These are phyloP conservation scores for Aspergillus arachidicola DNA, from an alignment of 2,329 filamentous ascomycete species.

Conservation along the genomic window DNA sequence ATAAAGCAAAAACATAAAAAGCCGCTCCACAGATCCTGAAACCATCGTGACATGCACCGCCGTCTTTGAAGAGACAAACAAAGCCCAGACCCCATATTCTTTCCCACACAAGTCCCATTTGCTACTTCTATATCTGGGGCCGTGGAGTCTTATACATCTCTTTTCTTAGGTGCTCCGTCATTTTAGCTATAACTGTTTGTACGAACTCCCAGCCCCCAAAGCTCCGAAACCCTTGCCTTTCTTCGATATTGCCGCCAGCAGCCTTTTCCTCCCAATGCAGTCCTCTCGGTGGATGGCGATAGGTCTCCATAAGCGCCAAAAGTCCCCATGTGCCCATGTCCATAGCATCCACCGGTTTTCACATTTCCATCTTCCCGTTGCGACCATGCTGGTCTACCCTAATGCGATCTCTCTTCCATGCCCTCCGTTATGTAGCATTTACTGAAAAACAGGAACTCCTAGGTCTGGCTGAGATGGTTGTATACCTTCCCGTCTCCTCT, in stretches of 20 bases:
- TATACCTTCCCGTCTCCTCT: conserved; percentile 51
- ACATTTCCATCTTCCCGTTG: background rate
- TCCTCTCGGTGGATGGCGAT: background rate
- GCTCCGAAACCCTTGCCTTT: conserved; percentile 8
- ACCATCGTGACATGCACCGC: background rate
- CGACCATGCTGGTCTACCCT: background rate
- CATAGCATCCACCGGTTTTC: conserved; percentile 13
- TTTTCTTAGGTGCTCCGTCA: conserved; percentile 46
- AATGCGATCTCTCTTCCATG: background rate
- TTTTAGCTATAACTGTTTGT: conserved; percentile 50
- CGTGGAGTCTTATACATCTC: conserved; percentile 35
- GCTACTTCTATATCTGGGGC: conserved; percentile 11
- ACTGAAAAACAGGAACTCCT: conserved; percentile 26
- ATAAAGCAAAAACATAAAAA: background rate
- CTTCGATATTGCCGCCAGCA: conserved; percentile 13
- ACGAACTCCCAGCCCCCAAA: conserved; percentile 25
- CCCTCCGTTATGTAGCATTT: conserved; percentile 14
- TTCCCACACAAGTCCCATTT: conserved; percentile 11
- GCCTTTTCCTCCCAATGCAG: conserved; percentile 14
- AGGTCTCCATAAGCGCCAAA: conserved; percentile 16
- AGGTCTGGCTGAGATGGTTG: conserved; percentile 55
- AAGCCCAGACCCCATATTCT: background rate
- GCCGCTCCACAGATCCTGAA: background rate
- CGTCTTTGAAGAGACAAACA: background rate
- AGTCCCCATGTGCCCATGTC: background rate